Conservation (phyloP, 2,329 filamentous ascomycete species). For the Colletotrichum viniferum region DNA sequence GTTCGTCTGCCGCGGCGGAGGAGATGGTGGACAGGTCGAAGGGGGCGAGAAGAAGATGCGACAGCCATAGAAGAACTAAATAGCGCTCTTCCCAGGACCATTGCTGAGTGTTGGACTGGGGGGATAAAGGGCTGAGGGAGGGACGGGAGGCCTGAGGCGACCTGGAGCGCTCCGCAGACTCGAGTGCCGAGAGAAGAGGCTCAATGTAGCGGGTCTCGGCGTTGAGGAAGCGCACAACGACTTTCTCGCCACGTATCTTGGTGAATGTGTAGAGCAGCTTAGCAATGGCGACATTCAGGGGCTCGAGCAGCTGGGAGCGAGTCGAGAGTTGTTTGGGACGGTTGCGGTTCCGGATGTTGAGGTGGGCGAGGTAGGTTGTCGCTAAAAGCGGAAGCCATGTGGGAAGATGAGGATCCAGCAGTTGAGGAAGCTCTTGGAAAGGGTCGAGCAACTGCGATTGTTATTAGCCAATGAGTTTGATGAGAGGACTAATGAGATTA, state of each 20-base stretch:
- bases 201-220: constrained; percentile 89
- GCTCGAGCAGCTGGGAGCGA: constrained; percentile 49
- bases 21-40: constrained; percentile 93
- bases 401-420: constrained; percentile 84
- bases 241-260: constrained; percentile 92
- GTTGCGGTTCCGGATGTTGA: constrained; percentile 48
- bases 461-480: not conserved
- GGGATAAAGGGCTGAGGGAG: not conserved
- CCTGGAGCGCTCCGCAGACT: constrained; percentile 52
- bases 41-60: constrained; percentile 80
- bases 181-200: constrained; percentile 75
- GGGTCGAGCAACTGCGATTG: constrained; percentile 69
- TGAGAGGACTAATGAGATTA: constrained; percentile 28
- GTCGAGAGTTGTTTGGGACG: constrained; percentile 32
- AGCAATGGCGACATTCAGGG: constrained; percentile 74
- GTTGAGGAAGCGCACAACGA: constrained; percentile 87
- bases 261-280: constrained; percentile 87
- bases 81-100: constrained; percentile 91
- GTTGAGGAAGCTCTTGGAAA: constrained; percentile 94
- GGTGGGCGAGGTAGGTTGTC: constrained; percentile 74
- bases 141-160: not conserved
- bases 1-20: constrained; percentile 52
- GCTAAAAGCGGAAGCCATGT: constrained; percentile 76
- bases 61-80: constrained; percentile 85
- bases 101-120: not conserved